phyloP scores from a whole-genome alignment of 2,329 filamentous ascomycete genomes.

The Juglanconis oblonga region DNA sequence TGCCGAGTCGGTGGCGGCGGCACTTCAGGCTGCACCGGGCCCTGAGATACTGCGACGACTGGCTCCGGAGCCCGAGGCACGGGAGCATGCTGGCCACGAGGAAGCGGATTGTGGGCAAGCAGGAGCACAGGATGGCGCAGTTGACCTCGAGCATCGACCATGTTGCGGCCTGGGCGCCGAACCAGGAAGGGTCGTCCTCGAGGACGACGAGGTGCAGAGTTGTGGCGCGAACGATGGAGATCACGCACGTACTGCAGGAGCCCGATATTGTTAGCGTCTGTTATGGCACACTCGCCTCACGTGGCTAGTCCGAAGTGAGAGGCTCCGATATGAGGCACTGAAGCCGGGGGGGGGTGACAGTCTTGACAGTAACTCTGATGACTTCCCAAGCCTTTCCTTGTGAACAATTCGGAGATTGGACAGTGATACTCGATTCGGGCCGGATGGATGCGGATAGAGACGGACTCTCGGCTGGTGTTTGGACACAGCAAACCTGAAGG shows the following conservation, averaged over 20 bases:
- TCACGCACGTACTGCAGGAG: conserved; percentile 24
- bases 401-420: no score
- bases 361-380: neutral
- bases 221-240: conserved; percentile 33
- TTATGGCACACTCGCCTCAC: neutral
- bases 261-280: neutral
- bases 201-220: conserved; percentile 26
- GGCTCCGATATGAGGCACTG: no score
- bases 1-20: neutral
- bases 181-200: conserved; percentile 30
- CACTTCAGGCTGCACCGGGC: neutral
- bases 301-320: neutral
- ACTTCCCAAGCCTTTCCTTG: no score
- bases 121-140: conserved; percentile 36
- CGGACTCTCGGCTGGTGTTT: no score
- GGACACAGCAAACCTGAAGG: no score
- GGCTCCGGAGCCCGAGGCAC: conserved; percentile 12
- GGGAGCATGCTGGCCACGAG: conserved; percentile 23
- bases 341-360: neutral
- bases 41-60: neutral
- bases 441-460: no score
- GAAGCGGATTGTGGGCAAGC: conserved; percentile 36
- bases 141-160: conserved; percentile 40
- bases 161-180: conserved; percentile 29
- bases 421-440: no score